phyloP scores from a whole-genome alignment of 345 rosid genomes.

The Citrus mangshanensis region DNA sequence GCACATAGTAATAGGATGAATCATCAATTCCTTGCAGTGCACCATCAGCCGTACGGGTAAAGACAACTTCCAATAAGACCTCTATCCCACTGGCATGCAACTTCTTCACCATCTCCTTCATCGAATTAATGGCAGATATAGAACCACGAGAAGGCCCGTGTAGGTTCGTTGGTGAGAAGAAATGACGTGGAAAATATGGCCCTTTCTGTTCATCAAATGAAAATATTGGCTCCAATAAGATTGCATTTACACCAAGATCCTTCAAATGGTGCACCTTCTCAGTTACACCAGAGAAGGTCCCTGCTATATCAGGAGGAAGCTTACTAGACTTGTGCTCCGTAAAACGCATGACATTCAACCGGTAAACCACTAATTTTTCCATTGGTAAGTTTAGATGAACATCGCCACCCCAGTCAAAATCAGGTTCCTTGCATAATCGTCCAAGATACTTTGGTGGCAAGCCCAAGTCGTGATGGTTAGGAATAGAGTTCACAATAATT shows the following conservation, averaged over 20 bases:
- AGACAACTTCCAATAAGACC: slow-evolving; percentile 83
- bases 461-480: slow-evolving; percentile 25
- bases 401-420: slow-evolving; percentile 83
- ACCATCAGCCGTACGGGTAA: slow-evolving; percentile 63
- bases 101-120: slow-evolving; percentile 89
- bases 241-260: slow-evolving; percentile 77
- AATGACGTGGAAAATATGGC: slow-evolving; percentile 78
- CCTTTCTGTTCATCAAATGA: slow-evolving; percentile 65
- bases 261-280: slow-evolving; percentile 70
- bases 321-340: slow-evolving; percentile 70
- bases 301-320: slow-evolving; percentile 51
- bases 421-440: slow-evolving; percentile 43
- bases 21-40: slow-evolving; percentile 78
- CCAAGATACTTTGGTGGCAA: slow-evolving; percentile 46
- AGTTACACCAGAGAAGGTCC: slow-evolving; percentile 75
- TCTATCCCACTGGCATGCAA: slow-evolving; percentile 76
- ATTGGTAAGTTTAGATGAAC: slow-evolving; percentile 49
- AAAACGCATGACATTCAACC: slow-evolving; percentile 68
- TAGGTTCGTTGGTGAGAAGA: slow-evolving; percentile 60
- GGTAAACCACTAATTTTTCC: slow-evolving; percentile 67
- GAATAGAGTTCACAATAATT: slow-evolving; percentile 33
- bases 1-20: slow-evolving; percentile 48
- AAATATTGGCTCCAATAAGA: slow-evolving; percentile 79
- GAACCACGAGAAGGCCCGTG: slow-evolving; percentile 54
- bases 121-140: slow-evolving; percentile 51